Conservation (phyloP, 1,139 yeast genomes). For the Hansenula sp. region DNA sequence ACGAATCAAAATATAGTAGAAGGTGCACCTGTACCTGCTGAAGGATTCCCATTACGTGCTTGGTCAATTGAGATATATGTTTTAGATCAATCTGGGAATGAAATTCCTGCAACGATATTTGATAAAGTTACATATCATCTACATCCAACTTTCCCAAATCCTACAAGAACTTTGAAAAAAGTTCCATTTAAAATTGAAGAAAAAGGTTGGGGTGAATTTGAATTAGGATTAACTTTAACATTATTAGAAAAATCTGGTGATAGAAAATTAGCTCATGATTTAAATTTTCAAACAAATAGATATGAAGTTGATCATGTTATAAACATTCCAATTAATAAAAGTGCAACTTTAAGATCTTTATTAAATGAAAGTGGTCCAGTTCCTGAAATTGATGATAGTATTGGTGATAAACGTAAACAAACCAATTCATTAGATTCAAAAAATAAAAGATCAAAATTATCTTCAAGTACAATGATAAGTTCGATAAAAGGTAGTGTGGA, state of each 20-base stretch:
- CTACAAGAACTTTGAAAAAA: constrained; percentile 73
- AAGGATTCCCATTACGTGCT: constrained; percentile 90
- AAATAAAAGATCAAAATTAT: constrained; percentile 57
- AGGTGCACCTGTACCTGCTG: constrained; percentile 84
- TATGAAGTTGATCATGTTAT: constrained; percentile 77
- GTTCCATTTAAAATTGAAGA: constrained; percentile 90
- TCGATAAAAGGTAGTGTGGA: constrained; percentile 71
- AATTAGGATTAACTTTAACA: constrained; percentile 74
- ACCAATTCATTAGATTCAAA: constrained; percentile 39
- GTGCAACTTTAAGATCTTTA: constrained; percentile 62
- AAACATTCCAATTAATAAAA: constrained; percentile 67
- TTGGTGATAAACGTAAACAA: constrained; percentile 38
- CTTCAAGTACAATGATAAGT: constrained; percentile 24
- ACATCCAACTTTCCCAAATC: constrained; percentile 93
- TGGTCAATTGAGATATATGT: constrained; percentile 81
- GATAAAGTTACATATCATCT: constrained; percentile 90
- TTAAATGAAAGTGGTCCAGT: constrained; percentile 80
- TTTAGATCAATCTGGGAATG: constrained; percentile 77
- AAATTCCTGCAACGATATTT: constrained; percentile 80
- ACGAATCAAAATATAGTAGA: constrained; percentile 81
- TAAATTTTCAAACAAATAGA: constrained; percentile 75
- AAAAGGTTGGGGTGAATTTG: constrained; percentile 99
- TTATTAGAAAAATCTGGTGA: constrained; percentile 87
- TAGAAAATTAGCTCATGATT: constrained; percentile 79
- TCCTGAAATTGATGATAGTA: constrained; percentile 33